Base-by-base conservation (phyloP, 345 rosid genomes). In the Tarenaya hassleriana region DNA sequence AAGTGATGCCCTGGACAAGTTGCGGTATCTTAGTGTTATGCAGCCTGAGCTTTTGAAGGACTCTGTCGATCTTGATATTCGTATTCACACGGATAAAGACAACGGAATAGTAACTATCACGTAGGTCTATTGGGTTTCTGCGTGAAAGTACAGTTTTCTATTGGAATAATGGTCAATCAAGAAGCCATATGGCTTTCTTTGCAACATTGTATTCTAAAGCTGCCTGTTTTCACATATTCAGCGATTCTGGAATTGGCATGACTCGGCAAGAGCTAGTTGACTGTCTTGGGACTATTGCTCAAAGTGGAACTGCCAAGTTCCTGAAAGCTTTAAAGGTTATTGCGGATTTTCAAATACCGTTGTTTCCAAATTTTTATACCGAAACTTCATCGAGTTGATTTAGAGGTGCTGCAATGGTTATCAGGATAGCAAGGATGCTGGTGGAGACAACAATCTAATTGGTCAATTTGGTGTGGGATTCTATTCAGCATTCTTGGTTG, bases 381-480 rank as follows among this genome's bases (percentile, higher is more conserved):
- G 15, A 34, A 65, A 19, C n/a, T 24, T 52, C 31, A 37, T 4
- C 11, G 42, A 0, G 31, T 62, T 41, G 31, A 58, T 58, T 73
- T 38, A 38, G 35, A 60, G 16, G 35, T 41, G 15, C 49, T 66
- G 14, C 64, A 20, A 55, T 51, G 7, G 18, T n/a, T 62, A 16
- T 68, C 86, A 92, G 98, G 97, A 88, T 38, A 88, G 83, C 71
- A 92, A 85, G 66, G 91, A 85, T 62, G 82, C 86, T 7, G 81
- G 94, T 53, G 64, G 71, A 12, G 88, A 92, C 61, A 83, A 33
- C 69, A 92, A 88, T 72, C 80, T 92, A 66, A 92, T 92, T 18
- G 98, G 98, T 47, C 98, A 92, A 67, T 92, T 92, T 64, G 98
- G 98, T 68, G 98, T 92, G 29, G 98, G 98, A 5, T 92, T 92